Conservation (phyloP, 305 asterid genomes). For the Fraxinus angustifolia region DNA sequence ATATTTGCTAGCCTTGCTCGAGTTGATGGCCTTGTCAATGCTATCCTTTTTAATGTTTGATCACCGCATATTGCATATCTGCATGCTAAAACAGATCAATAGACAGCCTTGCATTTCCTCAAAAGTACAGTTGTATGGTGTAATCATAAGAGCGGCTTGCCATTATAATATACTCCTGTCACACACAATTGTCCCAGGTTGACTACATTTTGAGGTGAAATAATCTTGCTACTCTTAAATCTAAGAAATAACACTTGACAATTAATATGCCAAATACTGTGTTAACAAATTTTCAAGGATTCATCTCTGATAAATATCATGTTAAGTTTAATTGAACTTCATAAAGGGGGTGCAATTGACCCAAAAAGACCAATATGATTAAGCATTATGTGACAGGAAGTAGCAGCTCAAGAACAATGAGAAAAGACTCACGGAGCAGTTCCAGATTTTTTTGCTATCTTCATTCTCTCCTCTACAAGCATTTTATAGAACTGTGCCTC, state of each 20-base stretch:
- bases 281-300: neutral
- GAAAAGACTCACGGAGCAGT: conserved; percentile 77
- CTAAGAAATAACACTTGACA: neutral
- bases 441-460: conserved; percentile 71
- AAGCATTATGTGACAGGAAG: neutral
- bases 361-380: neutral
- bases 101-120: conserved; percentile 10
- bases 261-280: conserved; percentile 27
- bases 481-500: conserved; percentile 67
- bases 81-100: conserved; percentile 31
- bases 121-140: neutral
- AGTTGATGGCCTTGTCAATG: conserved; percentile 80
- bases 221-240: neutral
- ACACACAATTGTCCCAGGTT: neutral
- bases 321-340: neutral
- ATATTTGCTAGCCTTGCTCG: conserved; percentile 93
- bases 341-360: neutral
- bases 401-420: conserved; percentile 13
- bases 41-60: conserved; percentile 76
- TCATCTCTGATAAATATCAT: neutral
- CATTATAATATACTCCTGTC: neutral
- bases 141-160: neutral
- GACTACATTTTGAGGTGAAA: neutral
- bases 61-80: conserved; percentile 97
- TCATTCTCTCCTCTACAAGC: conserved; percentile 83